Conservation (phyloP, 2,329 filamentous ascomycete genomes). For the Zasmidium citrigriseum region DNA sequence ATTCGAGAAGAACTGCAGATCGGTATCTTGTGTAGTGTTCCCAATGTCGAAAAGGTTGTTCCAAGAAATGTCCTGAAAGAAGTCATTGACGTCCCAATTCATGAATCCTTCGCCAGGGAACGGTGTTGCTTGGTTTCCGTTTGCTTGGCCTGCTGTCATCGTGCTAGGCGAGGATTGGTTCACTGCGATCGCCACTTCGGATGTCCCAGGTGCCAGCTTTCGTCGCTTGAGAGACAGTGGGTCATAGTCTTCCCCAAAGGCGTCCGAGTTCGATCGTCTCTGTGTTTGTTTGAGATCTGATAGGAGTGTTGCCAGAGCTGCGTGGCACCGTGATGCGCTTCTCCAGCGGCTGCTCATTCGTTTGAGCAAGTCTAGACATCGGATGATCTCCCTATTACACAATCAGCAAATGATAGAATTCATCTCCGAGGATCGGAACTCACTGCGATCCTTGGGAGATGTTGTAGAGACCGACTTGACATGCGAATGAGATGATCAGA, state of each 20-base stretch:
- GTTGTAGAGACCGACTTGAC: constrained; percentile 33
- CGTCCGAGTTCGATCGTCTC: constrained; percentile 10
- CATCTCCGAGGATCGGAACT: not conserved
- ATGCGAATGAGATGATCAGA: constrained; percentile 39
- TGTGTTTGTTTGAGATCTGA: constrained; percentile 20
- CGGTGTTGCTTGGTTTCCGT: constrained; percentile 1
- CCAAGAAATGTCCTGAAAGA: constrained; percentile 24
- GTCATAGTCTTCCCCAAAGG: constrained; percentile 10
- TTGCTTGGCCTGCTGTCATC: not conserved
- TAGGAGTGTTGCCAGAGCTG: constrained; percentile 21
- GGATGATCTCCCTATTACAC: constrained; percentile 17
- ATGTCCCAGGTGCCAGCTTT: constrained; percentile 2
- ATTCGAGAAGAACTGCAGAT: constrained; percentile 17
- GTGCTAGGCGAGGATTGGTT: not conserved
- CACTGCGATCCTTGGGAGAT: constrained; percentile 25
- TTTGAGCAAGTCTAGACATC: constrained; percentile 22
- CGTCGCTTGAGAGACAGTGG: constrained; percentile 3
- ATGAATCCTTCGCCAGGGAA: not conserved
- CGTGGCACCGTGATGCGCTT: constrained; percentile 22
- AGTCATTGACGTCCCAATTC: constrained; percentile 23
- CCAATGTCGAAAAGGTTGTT: constrained; percentile 26
- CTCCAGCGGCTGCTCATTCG: constrained; percentile 22
- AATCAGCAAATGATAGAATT: not conserved
- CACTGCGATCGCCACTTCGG: not conserved
- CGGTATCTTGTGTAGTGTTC: constrained; percentile 16